Conservation (phyloP, 345 rosid species). For the Bruguiera gymnorhiza region DNA sequence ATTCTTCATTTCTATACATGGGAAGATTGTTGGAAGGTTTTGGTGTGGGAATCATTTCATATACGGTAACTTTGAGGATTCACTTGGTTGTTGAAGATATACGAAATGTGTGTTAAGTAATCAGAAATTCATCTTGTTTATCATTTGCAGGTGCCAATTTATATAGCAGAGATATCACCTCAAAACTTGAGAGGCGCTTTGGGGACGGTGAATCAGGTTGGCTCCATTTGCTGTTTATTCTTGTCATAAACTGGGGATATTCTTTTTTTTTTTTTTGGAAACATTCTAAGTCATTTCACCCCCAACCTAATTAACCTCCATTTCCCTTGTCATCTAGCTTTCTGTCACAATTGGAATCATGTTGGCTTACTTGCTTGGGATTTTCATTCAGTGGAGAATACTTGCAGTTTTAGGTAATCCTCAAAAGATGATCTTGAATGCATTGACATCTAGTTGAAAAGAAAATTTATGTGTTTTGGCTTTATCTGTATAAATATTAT, state of each 20-base stretch:
- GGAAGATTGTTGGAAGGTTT: constrained; percentile 95
- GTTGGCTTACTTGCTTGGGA: constrained; percentile 90
- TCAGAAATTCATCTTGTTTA: background rate
- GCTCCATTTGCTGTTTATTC: constrained; percentile 13
- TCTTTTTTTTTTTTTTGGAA: background rate
- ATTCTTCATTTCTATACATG: constrained; percentile 94
- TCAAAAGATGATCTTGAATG: constrained; percentile 9
- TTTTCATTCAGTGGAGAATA: constrained; percentile 87
- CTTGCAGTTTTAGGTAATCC: constrained; percentile 86
- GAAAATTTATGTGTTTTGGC: background rate
- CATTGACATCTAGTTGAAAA: background rate
- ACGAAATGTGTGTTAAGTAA: background rate
- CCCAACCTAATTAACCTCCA: constrained; percentile 6
- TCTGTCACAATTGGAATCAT: constrained; percentile 93
- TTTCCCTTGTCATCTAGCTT: constrained; percentile 48
- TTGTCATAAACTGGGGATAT: constrained; percentile 9
- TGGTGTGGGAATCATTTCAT: constrained; percentile 96
- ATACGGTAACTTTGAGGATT: constrained; percentile 53
- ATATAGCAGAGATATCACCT: constrained; percentile 80
- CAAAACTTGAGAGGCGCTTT: constrained; percentile 71
- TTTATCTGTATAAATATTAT: background rate
- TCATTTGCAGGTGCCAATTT: constrained; percentile 64
- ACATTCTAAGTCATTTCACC: constrained; percentile 1
- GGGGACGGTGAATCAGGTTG: constrained; percentile 73
- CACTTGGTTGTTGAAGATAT: background rate